Percentiles rank a stretch among this genome's conserved stretches.
Conservation (phyloP, 2,329 filamentous ascomycete species). For the Colletotrichum sp. region DNA sequence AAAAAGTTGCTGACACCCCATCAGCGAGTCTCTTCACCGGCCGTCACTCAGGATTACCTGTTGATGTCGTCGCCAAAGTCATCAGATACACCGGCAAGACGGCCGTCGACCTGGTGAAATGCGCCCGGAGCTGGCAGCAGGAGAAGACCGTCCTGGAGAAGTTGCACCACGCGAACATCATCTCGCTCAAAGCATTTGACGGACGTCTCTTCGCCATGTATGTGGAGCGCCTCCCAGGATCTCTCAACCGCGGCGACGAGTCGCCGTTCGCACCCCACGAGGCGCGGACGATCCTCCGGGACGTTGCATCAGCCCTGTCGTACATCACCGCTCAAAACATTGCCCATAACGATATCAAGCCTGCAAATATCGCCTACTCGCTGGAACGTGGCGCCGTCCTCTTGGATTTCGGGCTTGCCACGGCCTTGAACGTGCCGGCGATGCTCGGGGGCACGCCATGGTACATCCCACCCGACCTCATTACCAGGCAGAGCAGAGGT, state of each 20-base stretch:
- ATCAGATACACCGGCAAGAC: background rate
- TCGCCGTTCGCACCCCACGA: background rate
- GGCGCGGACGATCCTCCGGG: background rate
- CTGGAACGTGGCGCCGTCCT: background rate
- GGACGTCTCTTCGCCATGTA: background rate
- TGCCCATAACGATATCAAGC: constrained; percentile 15
- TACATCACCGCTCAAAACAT: background rate
- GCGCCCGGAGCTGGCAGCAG: background rate
- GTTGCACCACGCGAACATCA: background rate
- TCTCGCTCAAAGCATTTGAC: background rate
- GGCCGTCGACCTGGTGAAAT: background rate
- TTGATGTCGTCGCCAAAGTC: background rate
- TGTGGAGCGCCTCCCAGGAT: background rate
- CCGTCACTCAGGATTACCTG: background rate
- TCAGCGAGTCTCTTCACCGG: background rate
- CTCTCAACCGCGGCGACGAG: background rate
- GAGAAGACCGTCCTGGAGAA: background rate
- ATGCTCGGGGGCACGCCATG: constrained; percentile 12
- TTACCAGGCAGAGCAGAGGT: background rate
- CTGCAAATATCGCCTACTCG: constrained; percentile 14
- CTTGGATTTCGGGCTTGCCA: constrained; percentile 15
- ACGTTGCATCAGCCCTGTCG: background rate
- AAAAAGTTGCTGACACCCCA: background rate
- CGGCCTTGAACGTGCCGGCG: background rate
- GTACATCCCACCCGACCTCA: constrained; percentile 17